Evolutionary conservation across 2,329 filamentous ascomycete species (phyloP).

Genomic region (Thelonectria discophora): DNA sequence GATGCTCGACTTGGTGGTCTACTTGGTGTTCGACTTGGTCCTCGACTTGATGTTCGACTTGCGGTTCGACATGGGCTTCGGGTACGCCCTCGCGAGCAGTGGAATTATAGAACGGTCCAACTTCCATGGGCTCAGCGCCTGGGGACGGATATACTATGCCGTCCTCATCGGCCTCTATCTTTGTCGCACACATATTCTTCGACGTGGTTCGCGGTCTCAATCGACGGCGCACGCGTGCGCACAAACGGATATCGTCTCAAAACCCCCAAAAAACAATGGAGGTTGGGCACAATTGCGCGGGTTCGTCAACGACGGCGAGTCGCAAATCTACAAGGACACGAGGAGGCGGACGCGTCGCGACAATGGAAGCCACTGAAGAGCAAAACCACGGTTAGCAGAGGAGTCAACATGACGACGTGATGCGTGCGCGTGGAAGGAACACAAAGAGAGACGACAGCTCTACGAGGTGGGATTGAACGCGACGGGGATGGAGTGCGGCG

Average conservation of each 20-base stretch:
- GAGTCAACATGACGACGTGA: conserved; percentile 35
- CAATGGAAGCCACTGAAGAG: conserved; percentile 37
- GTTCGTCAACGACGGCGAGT: conserved; percentile 25
- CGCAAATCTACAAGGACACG: conserved; percentile 33
- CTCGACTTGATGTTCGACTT: conserved; percentile 25
- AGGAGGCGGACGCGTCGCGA: conserved; percentile 36
- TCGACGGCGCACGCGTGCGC: conserved; percentile 21
- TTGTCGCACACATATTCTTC: conserved; percentile 44
- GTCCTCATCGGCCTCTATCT: conserved; percentile 49
- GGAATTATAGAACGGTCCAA: conserved; percentile 56
- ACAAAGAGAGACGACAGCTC: conserved; percentile 30
- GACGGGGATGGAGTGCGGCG: conserved; percentile 20
- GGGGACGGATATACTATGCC: conserved; percentile 59
- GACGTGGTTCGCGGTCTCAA: conserved; percentile 13
- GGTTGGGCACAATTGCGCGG: conserved; percentile 3
- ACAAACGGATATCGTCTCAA: conserved; percentile 20
- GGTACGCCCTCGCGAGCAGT: conserved; percentile 46
- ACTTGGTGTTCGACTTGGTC: neutral
- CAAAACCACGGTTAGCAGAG: conserved; percentile 40
- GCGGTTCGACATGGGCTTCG: conserved; percentile 41
- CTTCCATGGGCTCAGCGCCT: conserved; percentile 54
- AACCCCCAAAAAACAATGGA: conserved; percentile 11
- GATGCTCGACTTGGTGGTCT: conserved; percentile 1
- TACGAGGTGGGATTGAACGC: conserved; percentile 23
- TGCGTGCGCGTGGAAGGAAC: conserved; percentile 21